phyloP scores from a whole-genome alignment of 1,284 basidiomycete species.

The Ustilago shanxiensis region DNA sequence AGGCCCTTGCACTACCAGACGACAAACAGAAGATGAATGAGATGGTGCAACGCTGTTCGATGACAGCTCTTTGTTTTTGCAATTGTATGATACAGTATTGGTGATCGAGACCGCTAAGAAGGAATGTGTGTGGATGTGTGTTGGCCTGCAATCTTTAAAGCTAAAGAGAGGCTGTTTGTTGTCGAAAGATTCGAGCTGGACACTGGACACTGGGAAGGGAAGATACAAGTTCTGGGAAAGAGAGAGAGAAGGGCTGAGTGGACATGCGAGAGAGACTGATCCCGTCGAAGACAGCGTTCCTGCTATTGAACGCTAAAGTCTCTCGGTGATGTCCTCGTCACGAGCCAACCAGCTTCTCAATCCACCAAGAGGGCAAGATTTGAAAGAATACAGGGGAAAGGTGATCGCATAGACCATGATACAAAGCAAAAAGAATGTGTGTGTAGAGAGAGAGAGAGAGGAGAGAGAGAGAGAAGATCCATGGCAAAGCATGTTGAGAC shows the following conservation, averaged over 20 bases:
- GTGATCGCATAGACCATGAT: slow-evolving; percentile 1
- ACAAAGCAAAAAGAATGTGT: slow-evolving; percentile 1
- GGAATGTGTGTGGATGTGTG: slow-evolving; percentile 1
- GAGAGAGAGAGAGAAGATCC: no score
- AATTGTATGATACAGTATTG: slow-evolving; percentile 24
- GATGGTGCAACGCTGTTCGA: not conserved
- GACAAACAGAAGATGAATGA: no score
- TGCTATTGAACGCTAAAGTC: not conserved
- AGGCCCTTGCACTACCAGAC: not conserved
- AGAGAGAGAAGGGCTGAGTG: not conserved
- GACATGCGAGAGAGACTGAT: slow-evolving; percentile 35
- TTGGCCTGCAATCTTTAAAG: slow-evolving; percentile 21
- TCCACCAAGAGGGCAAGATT: not conserved
- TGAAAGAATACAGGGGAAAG: not conserved
- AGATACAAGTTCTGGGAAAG: not conserved
- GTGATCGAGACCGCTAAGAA: not conserved
- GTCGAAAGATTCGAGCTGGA: no score
- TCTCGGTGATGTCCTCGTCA: slow-evolving; percentile 48
- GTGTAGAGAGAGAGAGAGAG: no score
- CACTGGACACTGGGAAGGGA: no score
- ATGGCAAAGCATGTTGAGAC: no score
- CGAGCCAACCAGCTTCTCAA: slow-evolving; percentile 2
- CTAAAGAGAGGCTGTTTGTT: slow-evolving; percentile 30
- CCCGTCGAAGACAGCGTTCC: slow-evolving; percentile 16
- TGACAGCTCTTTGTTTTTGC: not conserved